phyloP scores from a whole-genome alignment of 1,284 basidiomycete species.

The Moesziomyces parantarcticus region DNA sequence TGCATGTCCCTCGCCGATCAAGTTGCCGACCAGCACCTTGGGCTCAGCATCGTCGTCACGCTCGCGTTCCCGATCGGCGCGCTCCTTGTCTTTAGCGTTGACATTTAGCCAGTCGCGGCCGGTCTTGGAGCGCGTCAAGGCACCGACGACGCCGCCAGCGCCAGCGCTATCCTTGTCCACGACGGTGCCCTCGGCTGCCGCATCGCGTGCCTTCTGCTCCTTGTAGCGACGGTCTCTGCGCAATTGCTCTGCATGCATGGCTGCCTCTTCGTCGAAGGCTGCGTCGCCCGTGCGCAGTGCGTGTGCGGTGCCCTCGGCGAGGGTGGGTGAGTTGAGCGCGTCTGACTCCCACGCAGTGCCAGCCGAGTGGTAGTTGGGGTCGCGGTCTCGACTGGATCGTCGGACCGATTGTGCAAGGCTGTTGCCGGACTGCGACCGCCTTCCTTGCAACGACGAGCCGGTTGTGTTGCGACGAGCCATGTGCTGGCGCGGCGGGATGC shows the following conservation, averaged over 20 bases:
- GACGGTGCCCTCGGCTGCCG: conserved; percentile 28
- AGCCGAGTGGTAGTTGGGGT: conserved; percentile 18
- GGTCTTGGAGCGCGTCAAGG: conserved; percentile 42
- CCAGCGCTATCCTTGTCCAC: conserved; percentile 17
- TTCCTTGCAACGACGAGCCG: conserved; percentile 42
- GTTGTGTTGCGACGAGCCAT: conserved; percentile 53
- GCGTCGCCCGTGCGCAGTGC: conserved; percentile 59
- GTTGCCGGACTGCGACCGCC: conserved; percentile 33
- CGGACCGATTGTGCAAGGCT: conserved; percentile 26
- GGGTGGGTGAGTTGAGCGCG: conserved; percentile 35
- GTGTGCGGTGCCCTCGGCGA: conserved; percentile 23
- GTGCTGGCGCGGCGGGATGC: conserved; percentile 30
- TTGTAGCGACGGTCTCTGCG: conserved; percentile 59
- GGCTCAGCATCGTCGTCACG: conserved; percentile 50
- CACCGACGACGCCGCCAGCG: conserved; percentile 27
- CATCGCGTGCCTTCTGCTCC: conserved; percentile 51
- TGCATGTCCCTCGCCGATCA: conserved; percentile 95
- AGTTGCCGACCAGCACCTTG: conserved; percentile 84
- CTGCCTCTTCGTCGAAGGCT: conserved; percentile 64
- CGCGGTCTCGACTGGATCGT: conserved; percentile 45
- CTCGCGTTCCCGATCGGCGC: conserved; percentile 26
- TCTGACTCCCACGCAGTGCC: conserved; percentile 27
- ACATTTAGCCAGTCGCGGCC: conserved; percentile 36
- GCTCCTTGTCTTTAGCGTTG: conserved; percentile 28
- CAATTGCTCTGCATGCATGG: conserved; percentile 61